Evolutionary conservation across 1,284 basidiomycete species (phyloP).

Genomic region (Bjerkandera adusta): DNA sequence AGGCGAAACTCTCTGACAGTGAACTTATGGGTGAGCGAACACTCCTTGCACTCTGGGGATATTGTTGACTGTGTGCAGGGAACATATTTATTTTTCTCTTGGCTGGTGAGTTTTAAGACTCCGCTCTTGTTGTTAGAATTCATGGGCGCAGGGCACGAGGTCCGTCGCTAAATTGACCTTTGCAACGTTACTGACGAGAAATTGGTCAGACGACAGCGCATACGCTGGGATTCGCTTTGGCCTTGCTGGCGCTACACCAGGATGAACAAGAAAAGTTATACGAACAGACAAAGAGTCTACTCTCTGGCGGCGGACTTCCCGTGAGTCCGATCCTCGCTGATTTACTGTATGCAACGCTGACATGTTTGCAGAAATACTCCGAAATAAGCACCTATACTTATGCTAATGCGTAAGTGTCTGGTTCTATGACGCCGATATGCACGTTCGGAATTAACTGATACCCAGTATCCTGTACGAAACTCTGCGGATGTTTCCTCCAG

Average conservation of each 20-base stretch:
- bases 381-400: neutral
- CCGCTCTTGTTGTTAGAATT: neutral
- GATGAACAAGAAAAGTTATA: neutral
- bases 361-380: too few relatives aligned
- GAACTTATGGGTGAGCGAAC: neutral
- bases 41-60: neutral
- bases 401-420: neutral
- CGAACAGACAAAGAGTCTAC: neutral
- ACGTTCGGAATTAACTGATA: neutral
- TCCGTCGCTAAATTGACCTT: constrained; percentile 17
- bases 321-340: too few relatives aligned
- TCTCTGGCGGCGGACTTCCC: neutral
- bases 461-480: constrained; percentile 54
- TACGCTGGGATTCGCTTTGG: neutral
- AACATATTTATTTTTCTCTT: constrained; percentile 46
- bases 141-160: constrained; percentile 46
- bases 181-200: neutral
- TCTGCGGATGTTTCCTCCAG: constrained; percentile 54
- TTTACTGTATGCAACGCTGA: too few relatives aligned
- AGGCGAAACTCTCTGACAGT: neutral
- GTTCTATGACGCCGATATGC: too few relatives aligned
- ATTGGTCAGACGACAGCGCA: neutral
- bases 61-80: constrained; percentile 32
- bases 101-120: constrained; percentile 32
- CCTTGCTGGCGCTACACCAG: neutral